A percentile compares a stretch with the other conserved stretches of the same genome.
phyloP scores from a whole-genome alignment of 768 basidiomycete genomes.

The Termitomyces sp. region DNA sequence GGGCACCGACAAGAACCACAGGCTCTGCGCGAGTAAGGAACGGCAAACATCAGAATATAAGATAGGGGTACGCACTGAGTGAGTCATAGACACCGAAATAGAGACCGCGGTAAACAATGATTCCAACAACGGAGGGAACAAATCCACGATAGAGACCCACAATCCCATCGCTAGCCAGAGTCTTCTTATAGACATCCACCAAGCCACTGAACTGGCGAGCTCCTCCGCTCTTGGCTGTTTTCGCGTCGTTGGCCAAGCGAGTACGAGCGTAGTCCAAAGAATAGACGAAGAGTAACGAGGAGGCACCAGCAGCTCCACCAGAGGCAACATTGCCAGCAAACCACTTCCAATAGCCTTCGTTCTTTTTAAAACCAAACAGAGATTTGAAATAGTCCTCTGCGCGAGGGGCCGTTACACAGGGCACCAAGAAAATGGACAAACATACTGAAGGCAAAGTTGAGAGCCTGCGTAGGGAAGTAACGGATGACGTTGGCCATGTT shows the following conservation, averaged over 20 bases:
- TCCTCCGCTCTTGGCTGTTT: constrained; percentile 88
- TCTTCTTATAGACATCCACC: constrained; percentile 96
- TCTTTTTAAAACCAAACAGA: constrained; percentile 97
- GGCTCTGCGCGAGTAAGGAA: constrained; percentile 58
- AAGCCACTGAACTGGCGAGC: constrained; percentile 98
- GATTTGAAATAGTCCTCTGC: constrained; percentile 98
- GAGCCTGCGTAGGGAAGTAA: constrained; percentile 99
- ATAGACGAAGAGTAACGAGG: constrained; percentile 98
- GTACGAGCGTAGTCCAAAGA: constrained; percentile 99
- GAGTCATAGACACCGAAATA: constrained; percentile 98
- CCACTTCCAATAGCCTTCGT: constrained; percentile 97
- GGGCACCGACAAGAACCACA: constrained; percentile 91
- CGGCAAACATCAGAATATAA: constrained; percentile 5
- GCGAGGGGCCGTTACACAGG: constrained; percentile 4
- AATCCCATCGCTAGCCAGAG: constrained; percentile 94
- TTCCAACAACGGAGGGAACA: constrained; percentile 97
- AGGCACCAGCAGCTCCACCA: constrained; percentile 99
- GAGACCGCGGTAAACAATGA: constrained; percentile 99
- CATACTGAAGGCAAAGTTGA: constrained; percentile 99
- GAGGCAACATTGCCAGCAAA: constrained; percentile 97
- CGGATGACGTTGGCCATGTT: constrained; percentile 99
- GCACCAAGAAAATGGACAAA: constrained; percentile 16
- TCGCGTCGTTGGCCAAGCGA: constrained; percentile 96
- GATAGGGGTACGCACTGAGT: constrained; percentile 55
- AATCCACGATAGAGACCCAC: constrained; percentile 99